A percentile compares a stretch with the other conserved stretches of the same genome.
Conservation (phyloP, 352 stramenopile genomes). For the Hyaloperonospora arabidopsidis region DNA sequence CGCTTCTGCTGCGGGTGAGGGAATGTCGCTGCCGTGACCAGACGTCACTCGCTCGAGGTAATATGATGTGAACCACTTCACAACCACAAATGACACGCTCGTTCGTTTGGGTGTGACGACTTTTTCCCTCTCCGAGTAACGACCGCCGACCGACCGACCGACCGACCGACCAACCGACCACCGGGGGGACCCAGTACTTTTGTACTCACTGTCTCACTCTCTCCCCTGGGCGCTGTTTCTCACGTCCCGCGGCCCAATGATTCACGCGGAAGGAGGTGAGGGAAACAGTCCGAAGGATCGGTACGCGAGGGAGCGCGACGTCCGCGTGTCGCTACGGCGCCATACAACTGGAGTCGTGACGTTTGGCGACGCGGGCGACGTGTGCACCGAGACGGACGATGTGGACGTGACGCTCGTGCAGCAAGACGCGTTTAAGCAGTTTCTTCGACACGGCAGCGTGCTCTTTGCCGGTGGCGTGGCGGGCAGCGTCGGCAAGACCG, state of each 20-base stretch:
- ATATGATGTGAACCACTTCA: constrained; percentile 7
- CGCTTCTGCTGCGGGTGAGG: not conserved
- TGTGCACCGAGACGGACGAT: constrained; percentile 74
- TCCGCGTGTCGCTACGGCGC: constrained; percentile 52
- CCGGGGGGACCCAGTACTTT: not conserved
- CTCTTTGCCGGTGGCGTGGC: constrained; percentile 87
- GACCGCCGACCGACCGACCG: no score
- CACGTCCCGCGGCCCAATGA: constrained; percentile 26
- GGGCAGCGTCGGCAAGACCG: constrained; percentile 92
- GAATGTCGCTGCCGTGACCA: not conserved
- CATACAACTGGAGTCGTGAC: constrained; percentile 78
- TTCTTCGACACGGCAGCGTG: constrained; percentile 69
- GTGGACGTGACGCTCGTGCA: constrained; percentile 72
- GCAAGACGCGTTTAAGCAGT: constrained; percentile 55
- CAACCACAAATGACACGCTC: no score
- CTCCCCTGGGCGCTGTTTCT: not conserved
- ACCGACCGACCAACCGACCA: constrained; percentile 4
- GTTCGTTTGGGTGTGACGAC: no score
- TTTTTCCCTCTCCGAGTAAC: constrained; percentile 9
- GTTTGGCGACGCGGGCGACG: constrained; percentile 67
- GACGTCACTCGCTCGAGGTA: constrained; percentile 11
- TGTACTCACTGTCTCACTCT: no score
- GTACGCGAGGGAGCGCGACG: constrained; percentile 18
- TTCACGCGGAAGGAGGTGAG: constrained; percentile 15
- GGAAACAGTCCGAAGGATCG: constrained; percentile 10